Conservation (phyloP, 2,329 filamentous ascomycete genomes). For the Sporothrix sp. region DNA sequence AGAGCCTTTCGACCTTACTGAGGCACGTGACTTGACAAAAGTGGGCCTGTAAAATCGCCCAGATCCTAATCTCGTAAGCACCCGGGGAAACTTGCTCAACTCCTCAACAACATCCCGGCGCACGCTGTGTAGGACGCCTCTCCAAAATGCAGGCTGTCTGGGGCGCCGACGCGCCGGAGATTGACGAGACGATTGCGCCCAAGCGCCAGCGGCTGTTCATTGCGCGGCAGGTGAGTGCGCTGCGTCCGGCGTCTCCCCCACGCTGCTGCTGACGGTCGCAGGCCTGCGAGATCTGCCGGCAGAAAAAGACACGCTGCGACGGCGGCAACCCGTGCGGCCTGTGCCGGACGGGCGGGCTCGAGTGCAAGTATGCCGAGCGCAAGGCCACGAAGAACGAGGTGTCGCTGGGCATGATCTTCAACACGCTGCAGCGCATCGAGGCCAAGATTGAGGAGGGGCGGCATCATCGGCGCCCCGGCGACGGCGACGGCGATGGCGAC, state of each 20-base stretch:
- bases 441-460: conserved; percentile 36
- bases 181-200: conserved; percentile 13
- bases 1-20: no score
- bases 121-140: no score
- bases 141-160: conserved; percentile 15
- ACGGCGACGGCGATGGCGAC: not conserved
- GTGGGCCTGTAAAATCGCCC: no score
- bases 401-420: conserved; percentile 44
- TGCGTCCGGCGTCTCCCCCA: no score
- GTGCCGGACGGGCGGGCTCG: conserved; percentile 37
- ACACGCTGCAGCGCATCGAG: conserved; percentile 42
- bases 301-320: conserved; percentile 45
- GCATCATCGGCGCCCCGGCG: not conserved
- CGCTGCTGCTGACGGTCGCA: no score
- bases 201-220: conserved; percentile 19
- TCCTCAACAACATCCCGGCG: no score
- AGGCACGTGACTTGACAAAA: no score
- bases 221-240: no score
- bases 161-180: conserved; percentile 13
- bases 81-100: no score
- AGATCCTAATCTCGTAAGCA: no score
- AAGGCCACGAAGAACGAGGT: conserved; percentile 46
- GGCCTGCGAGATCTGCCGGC: conserved; percentile 44
- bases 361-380: conserved; percentile 43
- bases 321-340: conserved; percentile 44